A percentile compares a stretch with the other conserved stretches of the same genome.
phyloP scores from a whole-genome alignment of 306 rosid genomes.

The Glycyrrhiza uralensis region DNA sequence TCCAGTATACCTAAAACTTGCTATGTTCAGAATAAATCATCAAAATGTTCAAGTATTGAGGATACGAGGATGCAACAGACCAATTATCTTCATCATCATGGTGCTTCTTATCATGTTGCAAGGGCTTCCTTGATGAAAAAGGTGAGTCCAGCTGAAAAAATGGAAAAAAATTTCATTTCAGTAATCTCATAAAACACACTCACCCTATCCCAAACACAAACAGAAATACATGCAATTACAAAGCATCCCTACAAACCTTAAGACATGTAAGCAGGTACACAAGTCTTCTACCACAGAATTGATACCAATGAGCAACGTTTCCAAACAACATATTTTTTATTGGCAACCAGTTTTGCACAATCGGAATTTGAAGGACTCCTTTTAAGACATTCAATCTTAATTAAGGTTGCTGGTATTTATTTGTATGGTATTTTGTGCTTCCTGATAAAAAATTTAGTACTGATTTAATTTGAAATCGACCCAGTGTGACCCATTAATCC shows the following conservation, averaged over 20 bases:
- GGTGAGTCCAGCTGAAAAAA: conserved; percentile 69
- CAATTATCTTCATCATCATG: conserved; percentile 78
- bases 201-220: background rate
- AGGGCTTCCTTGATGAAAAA: conserved; percentile 45
- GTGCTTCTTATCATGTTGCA: conserved; percentile 62
- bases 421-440: background rate
- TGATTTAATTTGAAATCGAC: background rate
- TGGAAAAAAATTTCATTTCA: conserved; percentile 6
- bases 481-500: background rate
- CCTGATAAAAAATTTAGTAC: background rate
- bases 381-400: conserved; percentile 12
- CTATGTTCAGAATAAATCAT: conserved; percentile 19
- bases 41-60: conserved; percentile 36
- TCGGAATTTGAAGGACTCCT: background rate
- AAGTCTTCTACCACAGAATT: background rate
- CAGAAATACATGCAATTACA: background rate
- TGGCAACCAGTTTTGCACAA: background rate
- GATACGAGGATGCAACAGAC: conserved; percentile 92
- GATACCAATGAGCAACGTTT: conserved; percentile 13
- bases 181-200: conserved; percentile 14
- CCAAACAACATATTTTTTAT: background rate
- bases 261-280: conserved; percentile 5
- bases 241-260: conserved; percentile 13
- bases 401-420: conserved; percentile 10
- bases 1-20: conserved; percentile 12